Base-by-base conservation (phyloP, 257 asterid species). In the Mentha longifolia region DNA sequence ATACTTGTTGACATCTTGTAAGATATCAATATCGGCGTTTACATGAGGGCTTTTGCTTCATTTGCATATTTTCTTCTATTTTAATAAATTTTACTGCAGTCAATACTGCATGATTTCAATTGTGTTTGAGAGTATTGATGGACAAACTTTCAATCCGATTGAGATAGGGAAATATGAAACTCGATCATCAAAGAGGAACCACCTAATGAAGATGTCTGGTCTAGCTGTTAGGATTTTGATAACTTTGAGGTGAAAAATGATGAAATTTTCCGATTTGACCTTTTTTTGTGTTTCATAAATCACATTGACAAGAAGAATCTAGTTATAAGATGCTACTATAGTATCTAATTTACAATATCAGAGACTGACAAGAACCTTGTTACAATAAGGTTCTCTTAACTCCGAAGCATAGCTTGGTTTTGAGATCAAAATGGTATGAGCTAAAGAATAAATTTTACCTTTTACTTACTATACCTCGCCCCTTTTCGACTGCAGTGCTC, bases 401-500 rank as follows among this genome's bases (percentile, higher is more conserved):
- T 10, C 33, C 1, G 30, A 16, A 49, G 19, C 16, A 16, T 67
- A 16, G 50, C 33, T 15, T 66, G 15, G 8, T 16, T 6, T 17
- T 33, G 33, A 16, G 41, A 43, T 28, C 15, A 58, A 17, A 70
- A 20, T 25, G 17, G 31, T 16, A n/a, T 46, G 54, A 25, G 56
- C 55, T 46, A 52, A 33, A 37, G 61, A 39, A 6, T 45, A 65
- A 31, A 22, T 33, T 65, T 43, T 33, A 54, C 60, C 45, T 57
- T 10, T 19, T 31, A 13, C 57, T 65, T 3, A 35, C 41, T 16
- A 7, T 62, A 15, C 45, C 49, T 67, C 42, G 39, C 74, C 37
- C 52, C 49, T 76, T 22, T 72, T 68, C 45, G 46, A 19, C 45
- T 71, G 73, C 90, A 95, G 99, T 79, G 87, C 86, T 0, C 88